Evolutionary conservation across 305 asterid genomes (phyloP), one percentile per base, ranked within the genome.

Genomic region (Fraxinus velutina): DNA sequence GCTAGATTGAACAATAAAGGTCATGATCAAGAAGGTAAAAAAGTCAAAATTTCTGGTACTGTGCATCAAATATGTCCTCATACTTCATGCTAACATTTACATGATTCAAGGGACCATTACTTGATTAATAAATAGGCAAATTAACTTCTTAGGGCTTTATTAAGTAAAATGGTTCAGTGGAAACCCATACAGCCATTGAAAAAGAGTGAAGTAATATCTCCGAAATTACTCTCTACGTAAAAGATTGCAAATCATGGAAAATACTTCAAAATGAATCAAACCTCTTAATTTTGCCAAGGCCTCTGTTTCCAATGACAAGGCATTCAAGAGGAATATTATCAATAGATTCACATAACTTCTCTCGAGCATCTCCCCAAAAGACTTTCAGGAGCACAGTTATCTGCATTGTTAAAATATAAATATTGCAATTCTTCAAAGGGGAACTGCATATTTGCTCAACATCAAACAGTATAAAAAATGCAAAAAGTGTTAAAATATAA

Each of bases 341-440:
- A 5, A 93, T 80, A 1, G 97, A 83, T 83, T 87, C 93, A 19
- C 97, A 93, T 77, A 95, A 17, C 89, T 93, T 93, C 84, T 93
- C 98, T 0, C 98, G 92, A 72, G 98, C 89, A 90, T 95, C 98
- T 1, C 97, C 98, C 97, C 96, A 95, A 84, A 71, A 92, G 77
- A 95, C 88, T 85, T 95, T 95, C 92, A 90, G 47, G 33, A 92
- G 86, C 84, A 91, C 95, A 30, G 77, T 73, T 19, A 92, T 86
- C 97, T 94, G 92, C 70, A 64, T 50, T 47, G 83, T 39, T 75
- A 12, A 33, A 52, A 17, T 10, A 12, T 30, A 76, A 17, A 66
- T 57, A 7, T 17, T 27, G 10, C 19, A 24, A 27, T 9, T 70
- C 81, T 36, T 79, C 30, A 55, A 21, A 30, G 22, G 57, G 36